Evolutionary conservation across 2,329 filamentous ascomycete genomes (phyloP).

Genomic region (Furcasterigmium sp.): DNA sequence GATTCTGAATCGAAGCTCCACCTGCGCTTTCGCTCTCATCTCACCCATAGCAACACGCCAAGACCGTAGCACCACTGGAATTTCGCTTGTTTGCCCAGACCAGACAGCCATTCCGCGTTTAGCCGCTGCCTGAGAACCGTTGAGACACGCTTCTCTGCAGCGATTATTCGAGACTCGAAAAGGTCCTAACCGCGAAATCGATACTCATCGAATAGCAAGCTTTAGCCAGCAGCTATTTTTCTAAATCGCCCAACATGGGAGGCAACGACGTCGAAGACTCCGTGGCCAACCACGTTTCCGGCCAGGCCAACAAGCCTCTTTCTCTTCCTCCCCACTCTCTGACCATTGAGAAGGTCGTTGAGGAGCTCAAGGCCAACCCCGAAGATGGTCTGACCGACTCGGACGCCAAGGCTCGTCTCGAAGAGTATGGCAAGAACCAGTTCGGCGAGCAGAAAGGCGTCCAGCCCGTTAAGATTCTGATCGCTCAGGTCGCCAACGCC

Average conservation of each 20-base stretch:
- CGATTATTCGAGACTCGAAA: background rate
- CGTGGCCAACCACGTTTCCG: slow-evolving; percentile 25
- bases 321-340: slow-evolving; percentile 60
- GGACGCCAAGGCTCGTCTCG: slow-evolving; percentile 50
- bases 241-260: slow-evolving; percentile 15
- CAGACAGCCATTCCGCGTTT: background rate
- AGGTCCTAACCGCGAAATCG: background rate
- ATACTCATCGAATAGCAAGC: background rate
- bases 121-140: background rate
- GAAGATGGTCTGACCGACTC: slow-evolving; percentile 50
- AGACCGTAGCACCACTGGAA: background rate
- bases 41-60: slow-evolving; percentile 4
- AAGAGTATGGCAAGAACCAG: slow-evolving; percentile 56
- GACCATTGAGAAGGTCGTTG: slow-evolving; percentile 41
- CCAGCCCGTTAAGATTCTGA: slow-evolving; percentile 56
- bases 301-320: slow-evolving; percentile 44
- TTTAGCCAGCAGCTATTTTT: background rate
- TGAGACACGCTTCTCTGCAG: slow-evolving; percentile 2
- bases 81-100: background rate
- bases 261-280: slow-evolving; percentile 14
- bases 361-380: slow-evolving; percentile 49
- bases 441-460: slow-evolving; percentile 57
- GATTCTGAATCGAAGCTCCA: background rate
- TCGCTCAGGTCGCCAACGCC: slow-evolving; percentile 63
- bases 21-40: background rate